Conservation (phyloP, 805 yeast species). For the Yamadazyma akitaensis region DNA sequence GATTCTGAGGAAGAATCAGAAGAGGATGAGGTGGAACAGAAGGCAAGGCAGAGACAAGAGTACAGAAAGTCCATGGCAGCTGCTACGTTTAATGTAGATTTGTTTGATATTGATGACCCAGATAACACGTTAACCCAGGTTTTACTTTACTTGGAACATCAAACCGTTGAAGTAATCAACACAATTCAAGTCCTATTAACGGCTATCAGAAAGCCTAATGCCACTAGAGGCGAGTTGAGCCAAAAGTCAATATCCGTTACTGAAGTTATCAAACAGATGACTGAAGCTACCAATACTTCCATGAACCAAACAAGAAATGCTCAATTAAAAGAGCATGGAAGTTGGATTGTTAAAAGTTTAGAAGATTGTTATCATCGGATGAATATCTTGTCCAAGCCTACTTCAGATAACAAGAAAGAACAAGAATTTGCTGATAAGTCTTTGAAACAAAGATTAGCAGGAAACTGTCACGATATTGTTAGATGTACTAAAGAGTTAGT, state of each 20-base stretch:
- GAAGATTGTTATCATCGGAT: conserved; percentile 83
- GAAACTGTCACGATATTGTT: conserved; percentile 94
- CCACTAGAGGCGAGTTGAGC: conserved; percentile 71
- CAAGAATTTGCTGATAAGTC: conserved; percentile 78
- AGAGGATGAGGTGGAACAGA: conserved; percentile 23
- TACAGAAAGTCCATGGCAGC: conserved; percentile 48
- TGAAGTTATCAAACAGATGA: conserved; percentile 78
- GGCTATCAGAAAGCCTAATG: conserved; percentile 72
- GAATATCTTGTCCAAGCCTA: conserved; percentile 60
- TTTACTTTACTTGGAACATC: conserved; percentile 83
- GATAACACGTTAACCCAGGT: conserved; percentile 86
- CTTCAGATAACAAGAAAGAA: conserved; percentile 38
- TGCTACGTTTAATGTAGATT: conserved; percentile 64
- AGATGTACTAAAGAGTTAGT: conserved; percentile 94
- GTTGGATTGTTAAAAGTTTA: conserved; percentile 84
- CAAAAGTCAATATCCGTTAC: conserved; percentile 74
- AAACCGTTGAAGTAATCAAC: conserved; percentile 85
- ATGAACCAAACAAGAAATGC: conserved; percentile 87
- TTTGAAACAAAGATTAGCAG: conserved; percentile 91
- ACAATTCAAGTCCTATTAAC: conserved; percentile 81
- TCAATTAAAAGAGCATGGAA: conserved; percentile 83
- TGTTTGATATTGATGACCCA: conserved; percentile 79
- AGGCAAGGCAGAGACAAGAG: conserved; percentile 43
- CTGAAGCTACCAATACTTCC: conserved; percentile 80
- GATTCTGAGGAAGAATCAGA: conserved; percentile 16